A percentile compares a stretch with the other conserved stretches of the same genome.
phyloP scores from a whole-genome alignment of 139 green algal genomes.

The Choricystis sp. region DNA sequence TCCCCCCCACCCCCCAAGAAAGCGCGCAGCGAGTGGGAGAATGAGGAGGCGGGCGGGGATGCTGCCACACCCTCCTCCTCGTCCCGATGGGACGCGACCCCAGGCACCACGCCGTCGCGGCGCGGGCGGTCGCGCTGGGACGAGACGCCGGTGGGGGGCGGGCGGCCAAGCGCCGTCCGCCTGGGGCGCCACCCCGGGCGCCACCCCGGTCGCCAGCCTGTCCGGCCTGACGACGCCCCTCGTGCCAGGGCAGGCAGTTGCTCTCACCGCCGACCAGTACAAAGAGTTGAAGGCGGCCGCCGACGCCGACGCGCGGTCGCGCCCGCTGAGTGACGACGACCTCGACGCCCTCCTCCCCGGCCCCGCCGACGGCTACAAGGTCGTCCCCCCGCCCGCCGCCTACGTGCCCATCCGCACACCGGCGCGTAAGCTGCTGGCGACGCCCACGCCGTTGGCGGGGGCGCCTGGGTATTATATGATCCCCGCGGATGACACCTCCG shows the following conservation, averaged over 20 bases:
- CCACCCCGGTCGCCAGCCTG: conserved; percentile 13
- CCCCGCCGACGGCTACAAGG: conserved; percentile 65
- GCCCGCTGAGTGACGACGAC: conserved; percentile 80
- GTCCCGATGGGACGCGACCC: conserved; percentile 48
- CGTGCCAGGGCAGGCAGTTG: conserved; percentile 2
- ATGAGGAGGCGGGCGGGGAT: neutral
- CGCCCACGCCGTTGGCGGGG: conserved; percentile 64
- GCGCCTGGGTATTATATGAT: conserved; percentile 71
- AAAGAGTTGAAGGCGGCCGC: conserved; percentile 46
- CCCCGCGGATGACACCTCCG: neutral
- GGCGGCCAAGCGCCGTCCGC: conserved; percentile 27
- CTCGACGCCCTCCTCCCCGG: conserved; percentile 86
- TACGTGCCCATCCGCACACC: conserved; percentile 92
- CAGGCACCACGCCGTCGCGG: conserved; percentile 13
- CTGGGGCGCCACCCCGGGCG: conserved; percentile 43
- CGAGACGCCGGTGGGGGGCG: conserved; percentile 14
- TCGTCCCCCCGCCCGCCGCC: conserved; percentile 57
- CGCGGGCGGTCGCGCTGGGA: conserved; percentile 16
- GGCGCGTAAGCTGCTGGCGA: conserved; percentile 81
- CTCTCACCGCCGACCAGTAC: conserved; percentile 68
- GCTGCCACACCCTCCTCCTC: conserved; percentile 8
- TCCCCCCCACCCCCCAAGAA: neutral
- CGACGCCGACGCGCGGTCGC: conserved; percentile 88
- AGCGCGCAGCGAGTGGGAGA: conserved; percentile 21
- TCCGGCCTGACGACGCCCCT: neutral